Conservation (phyloP, 176 grass and related monocot genomes). For the Oryza rufipogon region DNA sequence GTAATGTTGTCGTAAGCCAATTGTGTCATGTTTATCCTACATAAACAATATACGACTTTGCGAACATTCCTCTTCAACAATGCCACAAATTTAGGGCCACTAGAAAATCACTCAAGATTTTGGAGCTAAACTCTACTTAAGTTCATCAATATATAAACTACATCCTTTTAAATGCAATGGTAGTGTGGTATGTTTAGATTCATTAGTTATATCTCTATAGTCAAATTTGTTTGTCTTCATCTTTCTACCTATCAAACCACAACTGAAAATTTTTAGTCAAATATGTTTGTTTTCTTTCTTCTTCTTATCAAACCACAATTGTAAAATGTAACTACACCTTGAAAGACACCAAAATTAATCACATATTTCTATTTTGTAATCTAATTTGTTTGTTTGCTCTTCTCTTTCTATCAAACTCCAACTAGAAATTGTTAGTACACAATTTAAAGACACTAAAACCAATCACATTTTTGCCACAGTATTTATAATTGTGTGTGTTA, state of each 20-base stretch:
- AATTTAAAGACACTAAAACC: no score
- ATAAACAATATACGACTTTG: slow-evolving; percentile 52
- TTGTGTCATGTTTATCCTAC: slow-evolving; percentile 63
- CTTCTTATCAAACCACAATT: neutral
- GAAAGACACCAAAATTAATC: neutral
- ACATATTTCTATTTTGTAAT: neutral
- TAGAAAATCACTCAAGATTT: slow-evolving; percentile 66
- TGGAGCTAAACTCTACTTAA: slow-evolving; percentile 69
- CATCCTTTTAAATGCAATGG: neutral
- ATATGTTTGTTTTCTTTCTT: neutral
- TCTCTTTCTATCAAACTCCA: neutral
- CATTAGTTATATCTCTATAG: neutral
- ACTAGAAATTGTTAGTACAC: no score
- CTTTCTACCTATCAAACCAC: neutral
- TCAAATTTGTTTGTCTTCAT: neutral
- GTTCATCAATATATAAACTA: slow-evolving; percentile 44
- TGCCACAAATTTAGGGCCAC: slow-evolving; percentile 48
- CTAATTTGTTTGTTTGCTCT: neutral
- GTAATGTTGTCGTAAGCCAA: no score
- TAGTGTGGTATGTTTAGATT: neutral
- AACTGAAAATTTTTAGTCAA: neutral
- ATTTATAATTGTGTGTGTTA: no score
- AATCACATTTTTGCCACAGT: no score
- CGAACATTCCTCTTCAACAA: slow-evolving; percentile 84
- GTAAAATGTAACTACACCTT: neutral